Percentiles rank a stretch among this genome's conserved stretches.
phyloP scores from a whole-genome alignment of 2,329 filamentous ascomycete genomes.

The Penicillium olsonii region DNA sequence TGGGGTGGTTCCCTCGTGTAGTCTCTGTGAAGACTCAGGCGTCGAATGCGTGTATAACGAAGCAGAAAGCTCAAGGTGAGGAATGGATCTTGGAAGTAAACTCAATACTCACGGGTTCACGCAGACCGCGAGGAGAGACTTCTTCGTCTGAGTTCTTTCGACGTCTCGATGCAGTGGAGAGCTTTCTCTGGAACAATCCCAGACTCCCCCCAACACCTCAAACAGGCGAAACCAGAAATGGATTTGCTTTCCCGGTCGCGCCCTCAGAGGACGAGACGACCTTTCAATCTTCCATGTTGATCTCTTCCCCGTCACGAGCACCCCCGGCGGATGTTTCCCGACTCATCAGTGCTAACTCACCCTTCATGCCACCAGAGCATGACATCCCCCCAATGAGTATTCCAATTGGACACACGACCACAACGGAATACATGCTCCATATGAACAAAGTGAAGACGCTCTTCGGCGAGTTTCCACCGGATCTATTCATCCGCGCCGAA shows the following conservation, averaged over 20 bases:
- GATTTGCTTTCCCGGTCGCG: not conserved
- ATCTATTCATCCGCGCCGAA: conserved; percentile 10
- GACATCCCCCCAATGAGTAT: conserved; percentile 10
- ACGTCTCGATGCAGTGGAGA: conserved; percentile 9
- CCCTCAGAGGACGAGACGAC: not conserved
- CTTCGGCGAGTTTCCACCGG: conserved; percentile 9
- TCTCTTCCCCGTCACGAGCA: conserved; percentile 4
- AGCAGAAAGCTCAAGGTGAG: conserved; percentile 2
- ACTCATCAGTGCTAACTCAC: conserved; percentile 3
- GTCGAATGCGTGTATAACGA: conserved; percentile 9
- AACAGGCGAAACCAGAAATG: conserved; percentile 1
- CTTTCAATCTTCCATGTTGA: conserved; percentile 3
- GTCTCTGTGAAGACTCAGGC: conserved; percentile 7
- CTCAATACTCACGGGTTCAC: not conserved
- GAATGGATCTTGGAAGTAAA: too few species aligned
- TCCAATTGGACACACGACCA: conserved; percentile 5
- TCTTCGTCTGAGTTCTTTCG: conserved; percentile 7
- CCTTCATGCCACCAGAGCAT: conserved; percentile 6
- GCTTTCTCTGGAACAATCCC: conserved; percentile 1
- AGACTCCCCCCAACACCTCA: conserved; percentile 7
- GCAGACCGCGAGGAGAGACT: conserved; percentile 4
- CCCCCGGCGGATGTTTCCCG: conserved; percentile 3
- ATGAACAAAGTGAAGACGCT: conserved; percentile 7
- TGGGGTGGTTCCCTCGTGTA: conserved; percentile 4
- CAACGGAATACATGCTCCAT: conserved; percentile 10